phyloP scores from a whole-genome alignment of 139 green algal species.

The Nannochloris sp. region DNA sequence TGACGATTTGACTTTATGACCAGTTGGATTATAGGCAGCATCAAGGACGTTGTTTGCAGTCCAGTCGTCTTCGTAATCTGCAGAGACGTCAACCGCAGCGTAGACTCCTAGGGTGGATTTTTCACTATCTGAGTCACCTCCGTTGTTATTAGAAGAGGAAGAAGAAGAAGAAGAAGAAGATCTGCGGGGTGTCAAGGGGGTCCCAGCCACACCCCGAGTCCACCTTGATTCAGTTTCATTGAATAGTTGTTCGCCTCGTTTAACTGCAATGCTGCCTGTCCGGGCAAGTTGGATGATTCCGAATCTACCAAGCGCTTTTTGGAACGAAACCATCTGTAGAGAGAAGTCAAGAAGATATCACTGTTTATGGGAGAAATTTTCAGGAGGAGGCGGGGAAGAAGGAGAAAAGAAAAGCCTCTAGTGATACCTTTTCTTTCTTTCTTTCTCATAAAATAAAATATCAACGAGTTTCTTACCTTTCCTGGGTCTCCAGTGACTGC shows the following conservation, averaged over 20 bases:
- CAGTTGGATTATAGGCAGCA: constrained; percentile 25
- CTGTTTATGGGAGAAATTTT: too few species aligned
- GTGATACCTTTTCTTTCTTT: too few species aligned
- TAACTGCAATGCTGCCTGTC: constrained; percentile 87
- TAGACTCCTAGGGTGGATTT: too few species aligned
- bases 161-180: background rate
- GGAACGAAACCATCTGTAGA: constrained; percentile 54
- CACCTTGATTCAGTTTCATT: too few species aligned
- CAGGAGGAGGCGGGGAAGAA: too few species aligned
- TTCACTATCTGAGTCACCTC: background rate
- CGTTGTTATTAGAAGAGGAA: background rate
- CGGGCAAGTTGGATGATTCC: constrained; percentile 77
- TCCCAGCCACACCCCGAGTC: too few species aligned
- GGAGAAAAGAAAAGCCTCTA: too few species aligned
- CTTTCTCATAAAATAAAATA: background rate
- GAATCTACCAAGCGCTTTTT: constrained; percentile 67
- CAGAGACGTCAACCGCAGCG: background rate
- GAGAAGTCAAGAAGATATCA: background rate
- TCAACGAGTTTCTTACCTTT: constrained; percentile 53
- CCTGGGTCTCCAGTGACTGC: constrained; percentile 80
- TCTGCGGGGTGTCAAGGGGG: background rate
- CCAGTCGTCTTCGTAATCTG: too few species aligned
- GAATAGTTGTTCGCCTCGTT: constrained; percentile 62
- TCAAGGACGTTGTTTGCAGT: constrained; percentile 69
- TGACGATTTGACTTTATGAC: constrained; percentile 45